These are phyloP conservation scores for Haplosporangium sp. DNA, from an alignment of 371 early-diverging fungal genomes.

Conservation along the genomic window DNA sequence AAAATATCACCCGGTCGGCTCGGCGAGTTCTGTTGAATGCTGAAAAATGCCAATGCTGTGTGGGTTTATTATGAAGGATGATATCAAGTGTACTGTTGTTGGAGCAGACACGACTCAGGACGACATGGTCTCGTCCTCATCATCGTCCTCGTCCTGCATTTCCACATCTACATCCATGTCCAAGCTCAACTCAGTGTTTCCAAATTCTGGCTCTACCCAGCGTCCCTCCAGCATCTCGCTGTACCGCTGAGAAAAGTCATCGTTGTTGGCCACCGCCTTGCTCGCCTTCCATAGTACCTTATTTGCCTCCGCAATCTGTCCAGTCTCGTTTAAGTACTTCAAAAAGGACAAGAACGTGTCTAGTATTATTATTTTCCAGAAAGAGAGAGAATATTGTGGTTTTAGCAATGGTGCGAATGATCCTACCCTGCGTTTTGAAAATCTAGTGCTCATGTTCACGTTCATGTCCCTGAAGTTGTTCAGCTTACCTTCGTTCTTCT, in stretches of 20 bases:
- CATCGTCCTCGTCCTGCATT: conserved; percentile 1
- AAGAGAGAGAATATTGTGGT: background rate
- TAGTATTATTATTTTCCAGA: conserved; percentile 17
- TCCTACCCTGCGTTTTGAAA: background rate
- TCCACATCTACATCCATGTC: conserved; percentile 34
- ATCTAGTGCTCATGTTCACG: too few species aligned
- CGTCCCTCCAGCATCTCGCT: conserved; percentile 41
- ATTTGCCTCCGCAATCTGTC: conserved; percentile 61
- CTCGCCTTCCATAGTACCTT: conserved; percentile 72
- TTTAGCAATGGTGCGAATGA: background rate
- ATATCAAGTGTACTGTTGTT: too few species aligned
- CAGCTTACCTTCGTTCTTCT: conserved; percentile 63
- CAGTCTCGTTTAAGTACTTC: conserved; percentile 65
- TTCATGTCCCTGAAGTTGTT: background rate
- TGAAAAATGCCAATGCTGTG: conserved; percentile 15
- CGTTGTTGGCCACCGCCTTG: conserved; percentile 67
- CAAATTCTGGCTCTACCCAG: conserved; percentile 41
- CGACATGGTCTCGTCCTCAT: conserved; percentile 4
- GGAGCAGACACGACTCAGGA: conserved; percentile 6
- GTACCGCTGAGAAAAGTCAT: conserved; percentile 62
- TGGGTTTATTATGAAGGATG: background rate
- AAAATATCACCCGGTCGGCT: too few species aligned
- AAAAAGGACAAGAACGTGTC: conserved; percentile 73
- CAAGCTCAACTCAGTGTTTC: conserved; percentile 19
- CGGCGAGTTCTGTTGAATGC: too few species aligned